Conservation (phyloP, 2,329 filamentous ascomycete species). For the Boeremia lycopersici region DNA sequence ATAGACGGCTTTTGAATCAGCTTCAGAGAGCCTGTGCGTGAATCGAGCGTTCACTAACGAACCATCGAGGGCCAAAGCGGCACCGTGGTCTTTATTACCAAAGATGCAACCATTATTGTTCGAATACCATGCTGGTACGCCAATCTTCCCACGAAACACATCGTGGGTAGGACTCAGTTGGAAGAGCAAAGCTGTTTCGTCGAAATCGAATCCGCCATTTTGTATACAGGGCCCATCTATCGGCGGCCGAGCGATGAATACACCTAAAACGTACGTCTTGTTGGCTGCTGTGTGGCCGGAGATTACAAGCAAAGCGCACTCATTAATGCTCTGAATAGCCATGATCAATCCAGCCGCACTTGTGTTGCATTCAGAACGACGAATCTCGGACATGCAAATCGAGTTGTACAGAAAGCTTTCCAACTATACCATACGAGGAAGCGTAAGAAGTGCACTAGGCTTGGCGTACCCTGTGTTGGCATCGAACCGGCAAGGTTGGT, state of each 20-base stretch:
- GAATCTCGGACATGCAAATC: slow-evolving; percentile 1
- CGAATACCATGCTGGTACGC: neutral
- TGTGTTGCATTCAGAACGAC: neutral
- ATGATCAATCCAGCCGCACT: neutral
- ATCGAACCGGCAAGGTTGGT: neutral
- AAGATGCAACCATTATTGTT: neutral
- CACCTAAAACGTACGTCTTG: neutral
- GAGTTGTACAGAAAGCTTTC: slow-evolving; percentile 1
- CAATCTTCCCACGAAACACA: neutral
- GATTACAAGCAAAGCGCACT: neutral
- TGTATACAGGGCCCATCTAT: neutral
- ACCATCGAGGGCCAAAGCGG: neutral
- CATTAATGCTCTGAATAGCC: neutral
- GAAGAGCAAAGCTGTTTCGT: neutral
- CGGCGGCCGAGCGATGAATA: neutral
- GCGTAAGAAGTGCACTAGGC: neutral
- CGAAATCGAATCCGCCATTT: neutral
- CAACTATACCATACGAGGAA: slow-evolving; percentile 6
- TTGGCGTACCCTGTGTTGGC: slow-evolving; percentile 2
- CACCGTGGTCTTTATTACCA: neutral
- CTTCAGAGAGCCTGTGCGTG: neutral
- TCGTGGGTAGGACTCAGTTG: slow-evolving; percentile 1
- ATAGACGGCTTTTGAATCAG: neutral
- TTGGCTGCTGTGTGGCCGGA: neutral
- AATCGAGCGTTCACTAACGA: neutral